Conservation (phyloP, 306 rosid genomes). For the Pterocarpus santalinus region DNA sequence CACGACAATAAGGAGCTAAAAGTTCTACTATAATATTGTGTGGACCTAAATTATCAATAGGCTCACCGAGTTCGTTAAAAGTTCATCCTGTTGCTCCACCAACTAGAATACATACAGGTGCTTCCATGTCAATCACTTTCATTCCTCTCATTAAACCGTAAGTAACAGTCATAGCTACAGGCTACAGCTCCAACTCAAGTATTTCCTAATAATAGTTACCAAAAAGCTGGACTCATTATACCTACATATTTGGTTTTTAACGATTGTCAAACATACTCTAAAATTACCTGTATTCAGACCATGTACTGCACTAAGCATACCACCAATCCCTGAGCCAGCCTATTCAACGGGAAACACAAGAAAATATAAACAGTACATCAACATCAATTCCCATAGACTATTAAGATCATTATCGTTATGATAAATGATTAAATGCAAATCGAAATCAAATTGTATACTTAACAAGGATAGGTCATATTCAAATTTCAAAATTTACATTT, state of each 20-base stretch:
- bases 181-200: too few relatives aligned
- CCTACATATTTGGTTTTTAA: background rate
- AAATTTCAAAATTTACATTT: background rate
- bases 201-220: too few relatives aligned
- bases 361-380: conserved; percentile 18
- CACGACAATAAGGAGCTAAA: too few relatives aligned
- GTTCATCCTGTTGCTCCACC: too few relatives aligned
- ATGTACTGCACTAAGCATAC: conserved; percentile 82
- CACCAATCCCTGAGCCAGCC: conserved; percentile 92
- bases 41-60: too few relatives aligned
- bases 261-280: background rate
- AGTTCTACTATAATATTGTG: too few relatives aligned
- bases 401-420: background rate
- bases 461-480: background rate
- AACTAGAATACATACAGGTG: too few relatives aligned
- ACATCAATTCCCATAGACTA: background rate
- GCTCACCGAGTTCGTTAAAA: too few relatives aligned
- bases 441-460: background rate
- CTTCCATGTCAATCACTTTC: too few relatives aligned
- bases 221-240: too few relatives aligned
- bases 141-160: too few relatives aligned
- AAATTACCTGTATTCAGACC: conserved; percentile 73
- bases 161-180: too few relatives aligned
- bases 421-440: background rate
- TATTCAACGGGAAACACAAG: conserved; percentile 40